Evolutionary conservation across 1,284 basidiomycete species (phyloP), one percentile per base, ranked within the genome.

Genomic region (Lentinus polychrous): DNA sequence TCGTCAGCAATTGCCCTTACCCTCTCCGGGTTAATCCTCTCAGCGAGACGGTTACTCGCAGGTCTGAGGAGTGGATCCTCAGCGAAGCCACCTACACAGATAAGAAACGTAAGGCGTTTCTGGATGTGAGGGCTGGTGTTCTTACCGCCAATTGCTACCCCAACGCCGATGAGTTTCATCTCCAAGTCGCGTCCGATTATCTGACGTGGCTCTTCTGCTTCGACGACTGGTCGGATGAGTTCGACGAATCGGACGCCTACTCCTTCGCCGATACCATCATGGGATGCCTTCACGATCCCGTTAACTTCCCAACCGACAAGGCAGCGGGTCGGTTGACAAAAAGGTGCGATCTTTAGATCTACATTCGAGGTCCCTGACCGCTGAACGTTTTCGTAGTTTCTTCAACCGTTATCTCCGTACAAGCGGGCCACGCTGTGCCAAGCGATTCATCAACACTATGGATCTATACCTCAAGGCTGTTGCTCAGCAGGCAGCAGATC

Each of bases 111-210:
- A 63, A 65, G 34, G 76, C 75, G 5, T 68, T 85, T 43, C 70
- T 72, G 53, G 78, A 78, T 15, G 67, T 85, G 39, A 75, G 80
- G 54, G 81, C 80, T 14, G 83, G 83, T 44, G 75, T 81, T 56
- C 75, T 86, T 52, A 78, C 83, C 17, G 79, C 81, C 1, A 75
- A 70, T 58, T 83, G 79, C 61, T 86, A 85, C 60, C 72, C 78
- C 39, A 69, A 72, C 31, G 69, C 76, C 31, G 62, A 75, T 15
- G 60, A 70, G 36, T 71, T 74, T 48, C 77, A 74, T 49, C 74
- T 86, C 39, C 80, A 82, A 31, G 75, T 83, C 52, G 73, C 81
- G 38, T 63, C 63, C 53, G 68, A 69, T 59, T 69, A 66, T 52
- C 63, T 69, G 62, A 64, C 65, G 53, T 67, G 62, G 48, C 63